Percentiles rank a stretch among this genome's conserved stretches.
Conservation (phyloP, 306 rosid genomes). For the Mucuna pruriens region DNA sequence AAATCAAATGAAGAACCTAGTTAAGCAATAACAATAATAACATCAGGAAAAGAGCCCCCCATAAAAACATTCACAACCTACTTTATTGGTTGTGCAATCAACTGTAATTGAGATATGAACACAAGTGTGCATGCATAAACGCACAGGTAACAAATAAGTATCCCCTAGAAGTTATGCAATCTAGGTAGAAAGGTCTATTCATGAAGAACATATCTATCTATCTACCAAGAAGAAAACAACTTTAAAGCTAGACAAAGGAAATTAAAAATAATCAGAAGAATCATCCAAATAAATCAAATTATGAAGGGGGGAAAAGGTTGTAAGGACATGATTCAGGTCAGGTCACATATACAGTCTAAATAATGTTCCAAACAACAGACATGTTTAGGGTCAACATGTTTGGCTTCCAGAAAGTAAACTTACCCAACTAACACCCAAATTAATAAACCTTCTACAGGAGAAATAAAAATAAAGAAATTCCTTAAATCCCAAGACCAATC, state of each 20-base stretch:
- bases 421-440: neutral
- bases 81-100: neutral
- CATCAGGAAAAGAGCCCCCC: neutral
- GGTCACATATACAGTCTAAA: neutral
- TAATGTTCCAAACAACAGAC: neutral
- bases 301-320: neutral
- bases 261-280: neutral
- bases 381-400: neutral
- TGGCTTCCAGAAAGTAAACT: neutral
- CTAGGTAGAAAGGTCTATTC: slow-evolving; percentile 11
- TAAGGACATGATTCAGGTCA: neutral
- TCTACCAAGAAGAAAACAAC: neutral
- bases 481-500: neutral
- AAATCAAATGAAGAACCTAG: neutral
- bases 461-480: neutral
- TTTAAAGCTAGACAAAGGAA: neutral
- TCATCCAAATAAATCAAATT: neutral
- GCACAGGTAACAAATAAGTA: neutral
- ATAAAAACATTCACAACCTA: neutral
- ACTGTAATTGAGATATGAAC: neutral
- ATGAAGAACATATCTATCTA: neutral
- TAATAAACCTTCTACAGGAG: neutral
- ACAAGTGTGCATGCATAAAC: slow-evolving; percentile 2
- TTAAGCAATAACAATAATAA: slow-evolving; percentile 11
- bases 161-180: neutral